Evolutionary conservation across 1,284 basidiomycete species (phyloP).

Genomic region (Laetiporus sulphureus): DNA sequence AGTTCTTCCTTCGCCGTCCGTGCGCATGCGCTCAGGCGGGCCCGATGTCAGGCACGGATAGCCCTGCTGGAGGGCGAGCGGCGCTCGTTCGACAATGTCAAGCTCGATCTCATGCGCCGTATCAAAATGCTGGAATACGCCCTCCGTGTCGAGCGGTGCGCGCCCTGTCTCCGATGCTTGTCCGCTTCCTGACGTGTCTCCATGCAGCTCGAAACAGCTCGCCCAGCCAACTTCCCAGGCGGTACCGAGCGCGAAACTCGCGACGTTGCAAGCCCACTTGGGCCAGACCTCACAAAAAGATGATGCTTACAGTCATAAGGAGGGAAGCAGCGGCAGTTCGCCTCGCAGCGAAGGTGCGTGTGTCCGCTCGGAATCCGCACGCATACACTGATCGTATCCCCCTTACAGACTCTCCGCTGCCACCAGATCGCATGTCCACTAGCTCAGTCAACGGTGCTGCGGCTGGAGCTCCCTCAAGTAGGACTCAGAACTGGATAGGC

Average conservation of each 20-base stretch:
- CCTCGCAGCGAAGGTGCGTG: conserved; percentile 72
- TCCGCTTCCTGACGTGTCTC: conserved; percentile 26
- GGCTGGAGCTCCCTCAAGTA: conserved; percentile 37
- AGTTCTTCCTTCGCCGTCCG: conserved; percentile 24
- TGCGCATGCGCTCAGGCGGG: conserved; percentile 14
- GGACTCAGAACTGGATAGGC: conserved; percentile 45
- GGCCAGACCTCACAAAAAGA: conserved; percentile 56
- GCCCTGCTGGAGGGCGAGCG: conserved; percentile 97
- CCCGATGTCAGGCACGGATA: conserved; percentile 73
- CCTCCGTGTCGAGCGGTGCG: conserved; percentile 87
- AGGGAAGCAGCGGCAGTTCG: conserved; percentile 71
- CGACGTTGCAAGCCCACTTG: conserved; percentile 47
- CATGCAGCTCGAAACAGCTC: conserved; percentile 72
- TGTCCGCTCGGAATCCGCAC: conserved; percentile 5
- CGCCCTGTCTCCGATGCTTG: conserved; percentile 17
- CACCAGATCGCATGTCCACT: conserved; percentile 50
- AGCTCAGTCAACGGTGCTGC: conserved; percentile 44
- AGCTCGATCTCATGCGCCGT: conserved; percentile 90
- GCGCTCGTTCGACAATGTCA: conserved; percentile 93
- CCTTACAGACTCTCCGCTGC: conserved; percentile 61
- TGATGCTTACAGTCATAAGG: conserved; percentile 61
- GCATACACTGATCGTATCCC: background rate
- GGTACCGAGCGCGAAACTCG: conserved; percentile 53
- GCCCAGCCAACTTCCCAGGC: conserved; percentile 46
- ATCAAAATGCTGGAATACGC: conserved; percentile 99